Base-by-base conservation (phyloP, 1,139 yeast species). In the Zygoascus sp. region DNA sequence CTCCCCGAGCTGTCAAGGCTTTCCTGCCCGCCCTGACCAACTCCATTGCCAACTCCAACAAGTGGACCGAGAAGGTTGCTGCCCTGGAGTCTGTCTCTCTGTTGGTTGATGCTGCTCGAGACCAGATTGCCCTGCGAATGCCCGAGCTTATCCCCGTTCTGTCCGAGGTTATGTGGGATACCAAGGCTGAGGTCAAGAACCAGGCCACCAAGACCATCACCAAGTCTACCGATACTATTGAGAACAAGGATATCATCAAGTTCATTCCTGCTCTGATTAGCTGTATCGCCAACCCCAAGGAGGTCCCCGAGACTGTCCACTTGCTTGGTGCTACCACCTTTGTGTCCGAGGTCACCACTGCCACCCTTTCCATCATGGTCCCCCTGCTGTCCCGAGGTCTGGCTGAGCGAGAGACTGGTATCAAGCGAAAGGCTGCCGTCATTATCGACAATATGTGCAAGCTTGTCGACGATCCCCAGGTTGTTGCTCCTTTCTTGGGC, bases 121-220 rank as follows among this genome's bases (percentile, higher is more conserved):
- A 76, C 64, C 98, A 90, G 79, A 77, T 92, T 64, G 96, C 98
- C 63, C 80, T 92, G 68, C 88, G 97, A 80, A 90, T 92, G 97
- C 96, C 97, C 66, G 97, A 92, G 79, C 83, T 92, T 73, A 90
- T 92, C 66, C 98, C 98, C 73, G 94, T 85, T 59, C 79, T 92
- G 67, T 92, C 98, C 61, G 98, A 92, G 79, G 87, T 97, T 64
- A 92, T 92, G 97, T 92, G 98, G 98, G 98, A 92, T 74, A 92
- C 98, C 76, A 92, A 92, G 83, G 80, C 81, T 74, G 97, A 92
- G 69, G 97, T 92, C 70, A 92, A 92, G 84, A 82, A 80, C 64
- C 95, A 94, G 68, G 97, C 98, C 61, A 85, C 95, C 65, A 83
- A 82, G 65, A 88, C 97, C 71, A 89, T 92, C 81, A 80, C 90